Evolutionary conservation across 2,329 filamentous ascomycete genomes (phyloP), one percentile per base, ranked within the genome.

Genomic region (Talaromyces sp.): DNA sequence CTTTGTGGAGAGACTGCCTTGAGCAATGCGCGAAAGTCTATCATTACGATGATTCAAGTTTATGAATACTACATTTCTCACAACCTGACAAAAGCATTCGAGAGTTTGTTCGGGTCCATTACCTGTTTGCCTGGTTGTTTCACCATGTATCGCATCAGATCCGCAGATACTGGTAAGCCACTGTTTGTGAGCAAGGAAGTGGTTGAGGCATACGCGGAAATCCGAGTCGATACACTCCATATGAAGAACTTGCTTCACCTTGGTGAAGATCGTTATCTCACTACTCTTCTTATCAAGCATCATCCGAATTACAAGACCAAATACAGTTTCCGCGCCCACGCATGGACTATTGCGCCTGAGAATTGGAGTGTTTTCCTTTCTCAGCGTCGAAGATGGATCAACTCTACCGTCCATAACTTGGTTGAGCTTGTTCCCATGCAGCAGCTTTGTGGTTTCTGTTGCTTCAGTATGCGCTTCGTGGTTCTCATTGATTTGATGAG

Each of bases 21-120:
- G 58, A 93, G 90, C 68, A 99, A 99, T 75, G 91, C 93, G 67
- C 97, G 97, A 78, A 86, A 90, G 6, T 97, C 94, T 0, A 92
- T 96, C 74, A 88, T 96, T 70, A 99, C 95, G 61, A 98, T 98
- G 94, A 99, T 99, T 77, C 95, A 99, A 80, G 94, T 99, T 38
- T 99, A 98, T 84, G 94, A 99, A 80, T 99, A 99, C 85, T 99
- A 93, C 83, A 99, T 99, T 74, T 98, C 94, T 61, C 94, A 99
- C 84, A 96, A 98, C 77, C 81, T 99, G 71, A 89, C 91, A 71
- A 98, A 99, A 82, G 95, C 94, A 13, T 99, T 99, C 77, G 94
- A 98, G 80, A 95, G 91, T 80, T 85, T 99, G 72, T 99, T 99
- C 75, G 95, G 94, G 65, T 96, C 92, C 70, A 94, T 99, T 71